These are phyloP conservation scores for Lithospermum erythrorhizon DNA, from an alignment of 257 asterid species.

Conservation along the genomic window DNA sequence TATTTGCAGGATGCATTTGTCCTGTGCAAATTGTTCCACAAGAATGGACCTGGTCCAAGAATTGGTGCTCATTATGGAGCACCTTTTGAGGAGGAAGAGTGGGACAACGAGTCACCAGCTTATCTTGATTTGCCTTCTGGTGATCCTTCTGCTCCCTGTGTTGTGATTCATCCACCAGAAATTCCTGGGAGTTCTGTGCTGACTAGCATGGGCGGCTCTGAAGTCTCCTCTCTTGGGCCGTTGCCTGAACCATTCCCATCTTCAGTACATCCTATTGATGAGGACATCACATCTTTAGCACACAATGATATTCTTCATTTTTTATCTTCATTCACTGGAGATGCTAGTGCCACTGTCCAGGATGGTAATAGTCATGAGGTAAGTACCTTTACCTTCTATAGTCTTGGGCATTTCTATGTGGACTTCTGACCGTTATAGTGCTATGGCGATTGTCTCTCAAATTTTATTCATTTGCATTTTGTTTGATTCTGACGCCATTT, in stretches of 20 bases:
- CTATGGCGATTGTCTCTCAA: too few relatives aligned
- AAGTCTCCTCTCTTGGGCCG: slow-evolving; percentile 11
- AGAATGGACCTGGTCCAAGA: slow-evolving; percentile 76
- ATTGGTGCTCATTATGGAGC: slow-evolving; percentile 94
- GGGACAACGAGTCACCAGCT: slow-evolving; percentile 42
- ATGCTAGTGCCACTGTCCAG: slow-evolving; percentile 9
- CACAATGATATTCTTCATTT: slow-evolving; percentile 31
- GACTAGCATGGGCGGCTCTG: slow-evolving; percentile 15
- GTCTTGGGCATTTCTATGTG: too few relatives aligned
- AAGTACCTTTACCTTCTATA: too few relatives aligned
- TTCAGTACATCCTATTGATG: slow-evolving; percentile 21
- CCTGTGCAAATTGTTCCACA: slow-evolving; percentile 66
- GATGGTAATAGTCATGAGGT: slow-evolving; percentile 36
- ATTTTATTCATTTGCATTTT: too few relatives aligned
- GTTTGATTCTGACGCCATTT: too few relatives aligned
- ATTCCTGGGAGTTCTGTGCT: slow-evolving; percentile 14
- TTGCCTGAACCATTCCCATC: slow-evolving; percentile 23
- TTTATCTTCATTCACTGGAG: slow-evolving; percentile 29
- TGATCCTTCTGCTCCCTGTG: background rate
- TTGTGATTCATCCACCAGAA: slow-evolving; percentile 8
- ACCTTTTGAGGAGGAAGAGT: slow-evolving; percentile 76
- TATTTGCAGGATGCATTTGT: slow-evolving; percentile 54
- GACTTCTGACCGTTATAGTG: background rate
- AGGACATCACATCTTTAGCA: slow-evolving; percentile 6
- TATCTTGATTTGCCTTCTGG: slow-evolving; percentile 16